Percentiles rank a stretch among this genome's conserved stretches.
Evolutionary conservation across 192 early-diverging fungal species (phyloP).

Genomic region (Backusella morwellensis): DNA sequence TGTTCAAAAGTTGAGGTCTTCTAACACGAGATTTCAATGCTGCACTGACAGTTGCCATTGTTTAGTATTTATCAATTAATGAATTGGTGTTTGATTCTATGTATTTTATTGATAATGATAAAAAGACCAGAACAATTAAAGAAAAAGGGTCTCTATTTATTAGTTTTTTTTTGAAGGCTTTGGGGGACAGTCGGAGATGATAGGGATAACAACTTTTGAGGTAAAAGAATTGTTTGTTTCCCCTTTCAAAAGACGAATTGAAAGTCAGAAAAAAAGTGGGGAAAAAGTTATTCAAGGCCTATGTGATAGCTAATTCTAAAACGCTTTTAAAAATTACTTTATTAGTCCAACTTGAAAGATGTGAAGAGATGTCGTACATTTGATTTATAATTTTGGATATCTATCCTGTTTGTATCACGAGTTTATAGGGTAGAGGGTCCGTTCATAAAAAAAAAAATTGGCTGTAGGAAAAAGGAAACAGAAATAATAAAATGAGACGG

Average conservation of each 20-base stretch:
- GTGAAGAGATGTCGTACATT: background rate
- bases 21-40: conserved; percentile 33
- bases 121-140: background rate
- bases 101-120: background rate
- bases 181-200: background rate
- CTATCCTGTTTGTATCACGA: background rate
- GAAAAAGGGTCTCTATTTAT: background rate
- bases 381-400: background rate
- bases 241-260: background rate
- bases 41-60: conserved; percentile 28
- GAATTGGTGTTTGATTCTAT: background rate
- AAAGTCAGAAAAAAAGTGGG: conserved; percentile 3
- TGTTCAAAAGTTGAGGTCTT: conserved; percentile 28
- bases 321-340: conserved; percentile 6
- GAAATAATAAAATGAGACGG: background rate
- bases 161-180: background rate
- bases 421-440: background rate
- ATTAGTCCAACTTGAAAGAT: background rate
- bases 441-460: background rate
- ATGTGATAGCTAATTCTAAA: background rate
- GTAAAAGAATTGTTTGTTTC: background rate
- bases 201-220: background rate
- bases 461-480: background rate
- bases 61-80: background rate
- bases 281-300: background rate